Evolutionary conservation across 768 basidiomycete species (phyloP).

Genomic region (Mycena vulgaris): DNA sequence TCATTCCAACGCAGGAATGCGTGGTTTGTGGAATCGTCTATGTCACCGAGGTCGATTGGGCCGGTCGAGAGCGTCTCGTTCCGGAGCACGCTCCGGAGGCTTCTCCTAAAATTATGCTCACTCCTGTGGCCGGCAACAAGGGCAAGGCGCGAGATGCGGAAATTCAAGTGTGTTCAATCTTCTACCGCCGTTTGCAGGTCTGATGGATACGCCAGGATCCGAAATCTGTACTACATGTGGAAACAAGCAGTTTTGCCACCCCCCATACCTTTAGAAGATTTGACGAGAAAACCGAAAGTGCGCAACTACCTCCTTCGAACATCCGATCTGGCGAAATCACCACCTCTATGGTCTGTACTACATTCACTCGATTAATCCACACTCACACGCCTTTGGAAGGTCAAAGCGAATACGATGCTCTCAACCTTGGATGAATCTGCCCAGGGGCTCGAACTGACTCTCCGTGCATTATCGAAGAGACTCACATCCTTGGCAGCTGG

Average conservation of each 20-base stretch:
- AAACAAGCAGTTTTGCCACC: neutral
- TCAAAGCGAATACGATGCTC: neutral
- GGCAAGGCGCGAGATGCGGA: conserved; percentile 19
- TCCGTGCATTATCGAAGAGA: conserved; percentile 67
- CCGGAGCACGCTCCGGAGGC: conserved; percentile 49
- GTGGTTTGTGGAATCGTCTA: conserved; percentile 80
- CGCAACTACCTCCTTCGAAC: neutral
- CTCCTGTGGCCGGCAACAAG: conserved; percentile 12
- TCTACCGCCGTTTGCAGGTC: neutral
- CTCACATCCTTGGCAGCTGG: conserved; percentile 62
- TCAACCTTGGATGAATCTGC: conserved; percentile 55
- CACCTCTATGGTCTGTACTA: conserved; percentile 1
- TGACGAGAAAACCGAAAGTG: neutral
- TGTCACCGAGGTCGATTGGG: conserved; percentile 64
- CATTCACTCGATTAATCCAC: neutral
- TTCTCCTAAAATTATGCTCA: neutral
- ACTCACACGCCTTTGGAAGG: conserved; percentile 11
- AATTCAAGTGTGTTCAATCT: conserved; percentile 6
- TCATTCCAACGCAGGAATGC: conserved; percentile 71
- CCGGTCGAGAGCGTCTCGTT: conserved; percentile 64
- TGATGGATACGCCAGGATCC: neutral
- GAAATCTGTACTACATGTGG: neutral
- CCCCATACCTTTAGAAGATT: conserved; percentile 7
- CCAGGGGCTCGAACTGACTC: conserved; percentile 66
- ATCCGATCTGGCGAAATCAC: neutral